phyloP scores from a whole-genome alignment of 768 basidiomycete species.

The Tricholoma bakamatsutake region DNA sequence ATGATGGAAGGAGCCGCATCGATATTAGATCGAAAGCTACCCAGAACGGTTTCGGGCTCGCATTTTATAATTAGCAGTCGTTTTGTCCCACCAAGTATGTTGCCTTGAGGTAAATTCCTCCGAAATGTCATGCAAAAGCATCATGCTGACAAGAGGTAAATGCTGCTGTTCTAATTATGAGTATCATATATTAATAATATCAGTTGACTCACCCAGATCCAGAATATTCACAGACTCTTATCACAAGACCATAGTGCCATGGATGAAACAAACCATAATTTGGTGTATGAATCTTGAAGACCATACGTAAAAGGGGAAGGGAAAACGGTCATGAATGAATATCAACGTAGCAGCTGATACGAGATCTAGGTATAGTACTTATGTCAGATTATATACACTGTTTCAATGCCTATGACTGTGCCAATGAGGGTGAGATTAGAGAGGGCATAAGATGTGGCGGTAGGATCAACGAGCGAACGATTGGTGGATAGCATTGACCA shows the following conservation, averaged over 20 bases:
- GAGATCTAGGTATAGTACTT: not conserved
- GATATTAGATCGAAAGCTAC: not conserved
- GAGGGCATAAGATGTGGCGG: not conserved
- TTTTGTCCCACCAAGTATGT: not conserved
- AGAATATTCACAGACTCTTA: not conserved
- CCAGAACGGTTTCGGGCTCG: not conserved
- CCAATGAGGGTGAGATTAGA: not conserved
- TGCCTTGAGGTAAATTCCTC: not conserved
- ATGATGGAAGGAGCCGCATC: not conserved
- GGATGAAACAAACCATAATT: not conserved
- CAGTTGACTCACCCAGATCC: not conserved
- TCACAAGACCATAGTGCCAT: not conserved
- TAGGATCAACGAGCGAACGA: constrained; percentile 8
- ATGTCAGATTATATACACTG: not conserved
- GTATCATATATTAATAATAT: not conserved
- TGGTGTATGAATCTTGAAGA: not conserved
- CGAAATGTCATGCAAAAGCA: not conserved
- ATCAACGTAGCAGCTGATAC: not conserved
- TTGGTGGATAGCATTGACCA: constrained; percentile 34
- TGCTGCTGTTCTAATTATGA: not conserved
- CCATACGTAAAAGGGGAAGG: not conserved
- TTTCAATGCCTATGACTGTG: not conserved
- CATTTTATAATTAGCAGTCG: not conserved
- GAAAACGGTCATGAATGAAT: not conserved
- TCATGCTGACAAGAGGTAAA: not conserved